Evolutionary conservation across 2,329 filamentous ascomycete genomes (phyloP).

Genomic region (Talaromyces sp.): DNA sequence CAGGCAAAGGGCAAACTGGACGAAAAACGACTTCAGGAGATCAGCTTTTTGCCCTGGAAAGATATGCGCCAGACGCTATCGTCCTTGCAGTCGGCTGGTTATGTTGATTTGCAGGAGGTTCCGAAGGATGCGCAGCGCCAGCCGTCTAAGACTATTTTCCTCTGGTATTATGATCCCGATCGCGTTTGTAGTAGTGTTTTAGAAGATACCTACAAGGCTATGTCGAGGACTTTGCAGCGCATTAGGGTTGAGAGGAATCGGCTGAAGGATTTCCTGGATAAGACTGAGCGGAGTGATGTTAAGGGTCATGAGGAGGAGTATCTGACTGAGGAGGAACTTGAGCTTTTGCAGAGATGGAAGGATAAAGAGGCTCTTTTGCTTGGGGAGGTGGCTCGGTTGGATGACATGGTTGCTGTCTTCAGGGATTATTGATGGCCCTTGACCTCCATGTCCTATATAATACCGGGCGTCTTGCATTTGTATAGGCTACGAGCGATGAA

Average conservation of each 20-base stretch:
- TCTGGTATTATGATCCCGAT: conserved; percentile 87
- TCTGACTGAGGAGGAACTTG: conserved; percentile 72
- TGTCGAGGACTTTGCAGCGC: conserved; percentile 82
- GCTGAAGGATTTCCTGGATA: conserved; percentile 72
- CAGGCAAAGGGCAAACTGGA: conserved; percentile 89
- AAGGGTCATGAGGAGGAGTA: conserved; percentile 80
- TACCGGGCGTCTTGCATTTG: neutral
- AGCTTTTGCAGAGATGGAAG: conserved; percentile 66
- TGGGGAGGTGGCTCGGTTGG: conserved; percentile 76
- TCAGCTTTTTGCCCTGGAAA: conserved; percentile 80
- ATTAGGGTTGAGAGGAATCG: conserved; percentile 74
- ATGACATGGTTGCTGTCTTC: conserved; percentile 81
- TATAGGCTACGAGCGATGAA: conserved; percentile 9
- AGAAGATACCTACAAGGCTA: conserved; percentile 84
- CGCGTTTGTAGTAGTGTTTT: conserved; percentile 71
- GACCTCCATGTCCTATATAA: neutral
- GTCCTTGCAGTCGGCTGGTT: conserved; percentile 80
- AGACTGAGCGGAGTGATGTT: conserved; percentile 84
- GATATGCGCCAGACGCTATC: conserved; percentile 84
- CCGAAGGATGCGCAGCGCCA: conserved; percentile 82
- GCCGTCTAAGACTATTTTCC: conserved; percentile 81
- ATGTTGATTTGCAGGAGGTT: conserved; percentile 91
- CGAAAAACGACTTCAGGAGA: conserved; percentile 80
- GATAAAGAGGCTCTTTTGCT: conserved; percentile 70
- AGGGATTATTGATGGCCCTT: conserved; percentile 68